Evolutionary conservation across 306 rosid genomes (phyloP).

Genomic region (Pueraria montana): DNA sequence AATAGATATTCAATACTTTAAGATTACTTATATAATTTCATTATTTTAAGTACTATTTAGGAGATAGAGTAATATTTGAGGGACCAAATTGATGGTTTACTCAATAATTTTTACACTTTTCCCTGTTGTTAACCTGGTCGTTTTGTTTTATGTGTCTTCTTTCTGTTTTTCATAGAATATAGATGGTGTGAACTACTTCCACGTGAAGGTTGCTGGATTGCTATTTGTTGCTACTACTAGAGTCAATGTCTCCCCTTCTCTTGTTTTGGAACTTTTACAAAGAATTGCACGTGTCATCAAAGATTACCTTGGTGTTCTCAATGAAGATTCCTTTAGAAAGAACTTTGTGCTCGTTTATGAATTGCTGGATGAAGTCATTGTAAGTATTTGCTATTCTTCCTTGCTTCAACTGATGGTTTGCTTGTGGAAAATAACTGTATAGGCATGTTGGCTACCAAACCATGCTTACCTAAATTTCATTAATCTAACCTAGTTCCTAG

Average conservation of each 20-base stretch:
- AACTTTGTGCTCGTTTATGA: constrained; percentile 96
- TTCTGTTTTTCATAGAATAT: constrained; percentile 59
- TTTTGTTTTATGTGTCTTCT: constrained; percentile 25
- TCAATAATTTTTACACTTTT: no score
- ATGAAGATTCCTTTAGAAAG: constrained; percentile 88
- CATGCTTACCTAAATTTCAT: constrained; percentile 12
- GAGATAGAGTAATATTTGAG: no score
- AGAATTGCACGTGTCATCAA: constrained; percentile 91
- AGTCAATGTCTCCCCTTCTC: constrained; percentile 82
- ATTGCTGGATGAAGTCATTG: constrained; percentile 93
- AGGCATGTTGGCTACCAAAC: neutral
- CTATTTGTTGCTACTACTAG: constrained; percentile 89
- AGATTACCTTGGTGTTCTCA: constrained; percentile 94
- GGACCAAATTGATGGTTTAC: no score
- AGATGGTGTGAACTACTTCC: constrained; percentile 96
- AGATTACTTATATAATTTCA: no score
- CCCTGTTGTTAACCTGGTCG: no score
- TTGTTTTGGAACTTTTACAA: constrained; percentile 84
- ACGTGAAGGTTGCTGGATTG: constrained; percentile 91
- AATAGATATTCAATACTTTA: no score
- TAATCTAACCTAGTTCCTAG: neutral
- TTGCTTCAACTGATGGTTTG: constrained; percentile 21
- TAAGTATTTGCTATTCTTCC: constrained; percentile 51
- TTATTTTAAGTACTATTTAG: no score
- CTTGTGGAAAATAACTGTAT: constrained; percentile 1